These are phyloP conservation scores for Gymnopilus dilepis DNA, from an alignment of 768 basidiomycete genomes.

Conservation along the genomic window DNA sequence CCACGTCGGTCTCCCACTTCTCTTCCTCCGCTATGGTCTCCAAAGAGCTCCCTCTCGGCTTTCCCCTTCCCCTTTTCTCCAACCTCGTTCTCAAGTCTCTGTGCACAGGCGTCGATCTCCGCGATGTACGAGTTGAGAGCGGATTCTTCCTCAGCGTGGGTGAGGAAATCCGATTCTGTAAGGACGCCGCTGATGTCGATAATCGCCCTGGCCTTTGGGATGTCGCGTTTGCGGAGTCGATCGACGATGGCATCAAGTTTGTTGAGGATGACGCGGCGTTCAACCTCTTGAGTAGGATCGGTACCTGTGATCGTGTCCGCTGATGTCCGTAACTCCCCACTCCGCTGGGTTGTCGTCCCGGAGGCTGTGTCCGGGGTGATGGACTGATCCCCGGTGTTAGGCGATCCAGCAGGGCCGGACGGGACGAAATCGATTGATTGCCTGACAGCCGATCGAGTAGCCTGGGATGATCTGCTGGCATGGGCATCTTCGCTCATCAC, in stretches of 20 bases:
- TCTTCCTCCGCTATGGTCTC: background rate
- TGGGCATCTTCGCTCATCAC: background rate
- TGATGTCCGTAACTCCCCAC: background rate
- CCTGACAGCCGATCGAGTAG: background rate
- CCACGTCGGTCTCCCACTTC: no score
- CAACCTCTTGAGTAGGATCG: background rate
- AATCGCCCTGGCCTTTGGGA: background rate
- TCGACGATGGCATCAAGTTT: background rate
- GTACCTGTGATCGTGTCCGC: background rate
- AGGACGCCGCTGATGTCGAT: background rate
- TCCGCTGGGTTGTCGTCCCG: background rate
- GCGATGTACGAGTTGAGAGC: background rate
- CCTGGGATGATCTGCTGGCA: background rate
- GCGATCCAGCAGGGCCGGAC: no score
- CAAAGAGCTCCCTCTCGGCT: background rate
- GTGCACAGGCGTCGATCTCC: background rate
- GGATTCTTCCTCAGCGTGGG: background rate
- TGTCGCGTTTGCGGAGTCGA: background rate
- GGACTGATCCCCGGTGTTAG: background rate
- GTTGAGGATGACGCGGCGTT: background rate
- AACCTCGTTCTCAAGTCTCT: background rate
- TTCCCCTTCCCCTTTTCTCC: background rate
- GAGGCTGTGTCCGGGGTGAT: background rate
- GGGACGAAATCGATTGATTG: no score
- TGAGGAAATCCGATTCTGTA: background rate